Percentiles rank a stretch among this genome's conserved stretches.
phyloP scores from a whole-genome alignment of 495 filamentous ascomycete species.

The Friedmanniomyces endolithicus region DNA sequence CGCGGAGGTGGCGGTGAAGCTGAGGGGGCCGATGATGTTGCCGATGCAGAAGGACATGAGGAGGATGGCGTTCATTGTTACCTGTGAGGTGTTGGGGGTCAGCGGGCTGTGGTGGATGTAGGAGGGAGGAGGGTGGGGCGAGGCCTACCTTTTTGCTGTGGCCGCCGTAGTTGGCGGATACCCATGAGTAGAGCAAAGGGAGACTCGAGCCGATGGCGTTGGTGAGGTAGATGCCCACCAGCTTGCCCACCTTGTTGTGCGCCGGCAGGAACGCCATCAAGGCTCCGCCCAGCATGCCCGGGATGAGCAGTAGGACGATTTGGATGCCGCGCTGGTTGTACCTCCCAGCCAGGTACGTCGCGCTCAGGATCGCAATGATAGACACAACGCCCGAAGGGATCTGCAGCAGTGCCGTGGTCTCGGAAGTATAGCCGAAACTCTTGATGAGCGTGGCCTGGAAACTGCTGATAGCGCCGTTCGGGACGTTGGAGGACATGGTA shows the following conservation, averaged over 20 bases:
- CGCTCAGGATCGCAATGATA: conserved; percentile 14
- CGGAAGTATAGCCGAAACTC: conserved; percentile 24
- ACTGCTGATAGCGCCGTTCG: conserved; percentile 19
- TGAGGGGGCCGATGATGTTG: conserved; percentile 23
- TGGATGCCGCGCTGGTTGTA: conserved; percentile 25
- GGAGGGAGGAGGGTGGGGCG: conserved; percentile 24
- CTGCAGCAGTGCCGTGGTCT: conserved; percentile 25
- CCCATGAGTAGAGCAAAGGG: conserved; percentile 38
- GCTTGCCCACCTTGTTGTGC: conserved; percentile 36
- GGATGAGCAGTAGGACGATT: conserved; percentile 28
- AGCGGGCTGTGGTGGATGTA: not conserved
- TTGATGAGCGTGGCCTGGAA: conserved; percentile 19
- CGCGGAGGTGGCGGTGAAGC: conserved; percentile 16
- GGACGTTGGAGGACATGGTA: conserved; percentile 51
- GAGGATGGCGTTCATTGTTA: conserved; percentile 15
- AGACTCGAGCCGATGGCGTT: conserved; percentile 46
- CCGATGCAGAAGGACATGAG: not conserved
- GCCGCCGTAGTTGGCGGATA: conserved; percentile 36
- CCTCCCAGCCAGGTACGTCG: conserved; percentile 26
- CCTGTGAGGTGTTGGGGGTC: not conserved
- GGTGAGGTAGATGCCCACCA: conserved; percentile 47
- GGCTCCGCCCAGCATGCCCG: conserved; percentile 28
- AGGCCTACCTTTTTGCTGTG: conserved; percentile 43
- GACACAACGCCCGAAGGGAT: conserved; percentile 26
- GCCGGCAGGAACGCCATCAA: conserved; percentile 31